Evolutionary conservation across 129 eudicot genomes (phyloP).

Genomic region (Lonicera japonica): DNA sequence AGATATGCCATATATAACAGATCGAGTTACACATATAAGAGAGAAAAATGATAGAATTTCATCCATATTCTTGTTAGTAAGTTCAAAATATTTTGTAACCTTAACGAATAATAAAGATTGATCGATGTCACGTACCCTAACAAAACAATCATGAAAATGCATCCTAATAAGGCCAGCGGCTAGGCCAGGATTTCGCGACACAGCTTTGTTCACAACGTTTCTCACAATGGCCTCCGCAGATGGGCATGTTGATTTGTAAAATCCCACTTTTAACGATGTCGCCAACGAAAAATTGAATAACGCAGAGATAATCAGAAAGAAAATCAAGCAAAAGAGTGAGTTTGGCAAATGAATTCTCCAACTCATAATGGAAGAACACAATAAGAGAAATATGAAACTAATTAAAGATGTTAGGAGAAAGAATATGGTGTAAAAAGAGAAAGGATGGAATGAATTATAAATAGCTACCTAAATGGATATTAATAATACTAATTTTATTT

Average conservation of each 20-base stretch:
- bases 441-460: no score
- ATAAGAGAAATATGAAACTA: no score
- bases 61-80: no score
- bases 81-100: no score
- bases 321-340: background rate
- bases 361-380: background rate
- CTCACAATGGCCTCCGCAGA: slow-evolving; percentile 30
- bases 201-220: slow-evolving; percentile 24
- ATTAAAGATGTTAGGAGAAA: no score
- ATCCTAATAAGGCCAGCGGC: slow-evolving; percentile 40
- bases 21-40: no score
- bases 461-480: no score
- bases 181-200: slow-evolving; percentile 19
- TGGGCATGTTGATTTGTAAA: slow-evolving; percentile 32
- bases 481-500: no score
- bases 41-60: no score
- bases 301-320: background rate
- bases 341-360: background rate
- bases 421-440: no score
- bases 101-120: no score
- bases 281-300: slow-evolving; percentile 5
- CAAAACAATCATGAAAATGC: slow-evolving; percentile 52
- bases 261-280: slow-evolving; percentile 24
- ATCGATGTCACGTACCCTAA: slow-evolving; percentile 20
- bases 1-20: no score